Evolutionary conservation across 805 yeast genomes (phyloP), one percentile per base, ranked within the genome.

Genomic region (Pichia deserticola): DNA sequence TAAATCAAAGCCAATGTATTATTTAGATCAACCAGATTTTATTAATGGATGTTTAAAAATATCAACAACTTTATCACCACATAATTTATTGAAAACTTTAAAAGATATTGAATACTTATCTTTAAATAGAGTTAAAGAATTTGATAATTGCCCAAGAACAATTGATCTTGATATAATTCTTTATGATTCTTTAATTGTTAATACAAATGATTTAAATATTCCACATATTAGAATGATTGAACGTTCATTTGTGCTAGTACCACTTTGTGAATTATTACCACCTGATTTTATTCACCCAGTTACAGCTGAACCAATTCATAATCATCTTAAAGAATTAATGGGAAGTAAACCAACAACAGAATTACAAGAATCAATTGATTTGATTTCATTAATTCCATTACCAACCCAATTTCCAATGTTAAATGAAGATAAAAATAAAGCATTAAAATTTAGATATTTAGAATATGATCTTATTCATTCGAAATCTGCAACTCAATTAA

Each of bases 1-100:
- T 64, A 81, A 84, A 51, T 87, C 97, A 25, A 87, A 84, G 58
- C 98, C 99, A 38, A 92, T 93, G 98, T 93, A 89, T 65, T 80
- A 75, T 54, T 65, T 75, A 36, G 86, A 89, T 49, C 99, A 93
- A 67, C 75, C 80, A 3, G 82, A 81, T 58, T 93, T 93, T 60
- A 69, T 82, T 57, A 93, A 93, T 64, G 98, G 97, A 3, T 95
- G 82, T 4, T 61, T 88, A 13, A 78, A 83, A 54, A 71, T 86
- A 13, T 51, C 66, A n/a, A 90, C 97, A 0, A 55, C 55, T 0
- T 70, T 83, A 20, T 55, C 71, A 4, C 98, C 99, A 1, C 71
- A 73, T 35, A 82, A 79, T 0, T 68, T 93, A 13, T 68, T 93
- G 34, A 62, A 63, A 25, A 66, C 73, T 8, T 66, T 90, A 51